These are phyloP conservation scores for Oxalis stricta DNA, from an alignment of 441 rosid species.

Conservation along the genomic window DNA sequence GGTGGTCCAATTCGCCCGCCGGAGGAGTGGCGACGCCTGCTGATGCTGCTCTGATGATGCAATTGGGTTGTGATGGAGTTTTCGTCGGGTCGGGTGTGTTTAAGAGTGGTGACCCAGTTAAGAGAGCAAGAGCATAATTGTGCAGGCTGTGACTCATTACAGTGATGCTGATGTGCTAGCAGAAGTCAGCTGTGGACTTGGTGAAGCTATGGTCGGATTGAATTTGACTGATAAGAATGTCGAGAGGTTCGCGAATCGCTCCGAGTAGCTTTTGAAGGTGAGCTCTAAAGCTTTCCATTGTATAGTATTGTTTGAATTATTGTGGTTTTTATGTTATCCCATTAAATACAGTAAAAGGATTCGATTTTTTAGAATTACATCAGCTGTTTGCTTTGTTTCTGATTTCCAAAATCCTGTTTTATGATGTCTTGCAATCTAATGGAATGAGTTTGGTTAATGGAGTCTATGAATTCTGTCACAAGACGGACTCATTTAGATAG, in stretches of 20 bases:
- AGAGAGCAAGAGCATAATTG: conserved; percentile 85
- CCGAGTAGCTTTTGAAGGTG: conserved; percentile 21
- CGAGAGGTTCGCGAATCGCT: conserved; percentile 82
- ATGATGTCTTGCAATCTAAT: too few species aligned
- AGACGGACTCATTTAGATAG: too few species aligned
- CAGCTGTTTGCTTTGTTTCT: too few species aligned
- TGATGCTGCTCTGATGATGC: conserved; percentile 97
- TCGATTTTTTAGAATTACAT: too few species aligned
- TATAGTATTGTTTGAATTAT: neutral
- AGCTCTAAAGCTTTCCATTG: neutral
- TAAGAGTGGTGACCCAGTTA: conserved; percentile 84
- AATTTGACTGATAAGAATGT: conserved; percentile 71
- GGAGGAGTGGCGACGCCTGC: conserved; percentile 98
- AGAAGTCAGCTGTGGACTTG: conserved; percentile 79
- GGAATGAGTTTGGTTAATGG: too few species aligned
- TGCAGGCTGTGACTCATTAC: conserved; percentile 86
- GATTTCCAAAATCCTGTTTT: too few species aligned
- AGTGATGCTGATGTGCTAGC: conserved; percentile 77
- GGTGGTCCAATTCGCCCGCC: conserved; percentile 93
- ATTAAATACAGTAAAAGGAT: too few species aligned
- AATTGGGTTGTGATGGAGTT: conserved; percentile 85
- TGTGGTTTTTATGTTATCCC: neutral
- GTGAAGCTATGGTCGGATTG: conserved; percentile 92
- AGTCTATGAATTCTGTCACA: too few species aligned
- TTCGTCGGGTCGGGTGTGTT: conserved; percentile 90